Percentiles rank a stretch among this genome's conserved stretches.
These are phyloP conservation scores for Fagopyrum homotropicum DNA, from an alignment of 148 eudicot genomes.

Conservation along the genomic window DNA sequence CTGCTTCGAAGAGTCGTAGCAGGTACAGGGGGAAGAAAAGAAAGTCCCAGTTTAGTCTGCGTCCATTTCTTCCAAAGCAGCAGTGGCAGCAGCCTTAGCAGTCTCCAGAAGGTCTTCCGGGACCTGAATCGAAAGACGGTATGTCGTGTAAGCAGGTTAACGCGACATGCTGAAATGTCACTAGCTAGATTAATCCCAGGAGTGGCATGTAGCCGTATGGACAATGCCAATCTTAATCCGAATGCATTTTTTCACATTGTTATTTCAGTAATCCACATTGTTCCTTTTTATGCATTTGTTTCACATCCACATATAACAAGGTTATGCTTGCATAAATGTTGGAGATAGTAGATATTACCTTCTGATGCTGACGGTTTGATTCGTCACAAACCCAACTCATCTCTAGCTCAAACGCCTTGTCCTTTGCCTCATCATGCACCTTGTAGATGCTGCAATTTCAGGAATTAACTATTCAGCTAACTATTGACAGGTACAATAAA, in stretches of 20 bases:
- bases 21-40: neutral
- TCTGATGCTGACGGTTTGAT: constrained; percentile 83
- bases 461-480: neutral
- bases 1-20: neutral
- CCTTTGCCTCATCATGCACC: constrained; percentile 97
- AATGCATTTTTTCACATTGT: neutral
- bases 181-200: no score
- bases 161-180: neutral
- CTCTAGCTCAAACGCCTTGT: constrained; percentile 91
- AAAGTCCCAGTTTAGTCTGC: constrained; percentile 35
- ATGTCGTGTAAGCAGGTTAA: neutral
- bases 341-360: constrained; percentile 41
- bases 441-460: constrained; percentile 68
- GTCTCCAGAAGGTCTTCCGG: constrained; percentile 56
- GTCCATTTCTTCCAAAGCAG: constrained; percentile 81
- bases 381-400: constrained; percentile 99
- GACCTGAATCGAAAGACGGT: constrained; percentile 29
- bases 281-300: neutral
- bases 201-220: no score
- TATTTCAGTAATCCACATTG: neutral
- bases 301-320: neutral
- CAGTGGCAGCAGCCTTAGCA: constrained; percentile 63
- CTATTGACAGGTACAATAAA: neutral
- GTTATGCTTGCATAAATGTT: neutral
- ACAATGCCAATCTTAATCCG: neutral